Percentiles rank a stretch among this genome's conserved stretches.
Conservation (phyloP, 208 protist species). For the Perkinsela sp. region DNA sequence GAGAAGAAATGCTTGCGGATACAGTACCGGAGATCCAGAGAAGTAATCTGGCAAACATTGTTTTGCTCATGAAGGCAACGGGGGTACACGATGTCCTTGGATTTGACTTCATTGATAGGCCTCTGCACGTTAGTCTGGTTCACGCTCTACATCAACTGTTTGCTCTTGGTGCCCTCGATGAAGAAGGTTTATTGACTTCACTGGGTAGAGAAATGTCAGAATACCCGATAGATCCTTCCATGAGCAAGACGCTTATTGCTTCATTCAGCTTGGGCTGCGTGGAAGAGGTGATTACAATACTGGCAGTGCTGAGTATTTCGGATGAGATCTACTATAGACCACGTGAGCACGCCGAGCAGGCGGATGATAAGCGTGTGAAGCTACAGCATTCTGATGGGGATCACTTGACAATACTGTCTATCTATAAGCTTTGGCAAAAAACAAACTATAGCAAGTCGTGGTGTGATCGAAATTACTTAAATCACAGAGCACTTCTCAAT, state of each 20-base stretch:
- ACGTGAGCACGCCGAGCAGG: slow-evolving; percentile 23
- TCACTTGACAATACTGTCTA: slow-evolving; percentile 40
- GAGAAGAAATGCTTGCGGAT: slow-evolving; percentile 71
- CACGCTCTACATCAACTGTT: slow-evolving; percentile 73
- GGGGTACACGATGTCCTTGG: slow-evolving; percentile 85
- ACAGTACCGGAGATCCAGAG: slow-evolving; percentile 92
- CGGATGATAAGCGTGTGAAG: slow-evolving; percentile 24
- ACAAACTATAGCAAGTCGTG: slow-evolving; percentile 23
- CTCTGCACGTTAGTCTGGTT: slow-evolving; percentile 62
- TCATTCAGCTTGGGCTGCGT: slow-evolving; percentile 68
- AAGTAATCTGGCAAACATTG: slow-evolving; percentile 84
- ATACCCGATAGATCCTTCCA: slow-evolving; percentile 87
- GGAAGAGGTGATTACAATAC: slow-evolving; percentile 71
- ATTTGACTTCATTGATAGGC: slow-evolving; percentile 92
- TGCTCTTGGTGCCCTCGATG: slow-evolving; percentile 71
- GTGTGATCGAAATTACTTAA: slow-evolving; percentile 46
- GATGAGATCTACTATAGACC: slow-evolving; percentile 49
- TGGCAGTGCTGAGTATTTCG: slow-evolving; percentile 68
- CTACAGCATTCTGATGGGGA: slow-evolving; percentile 47
- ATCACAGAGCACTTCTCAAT: slow-evolving; percentile 42
- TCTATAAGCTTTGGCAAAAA: slow-evolving; percentile 37
- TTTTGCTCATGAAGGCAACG: slow-evolving; percentile 88
- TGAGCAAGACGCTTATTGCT: slow-evolving; percentile 81
- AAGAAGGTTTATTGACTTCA: slow-evolving; percentile 27
- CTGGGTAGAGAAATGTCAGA: slow-evolving; percentile 77